Base-by-base conservation (phyloP, 768 basidiomycete genomes). In the Trametes cubensis region DNA sequence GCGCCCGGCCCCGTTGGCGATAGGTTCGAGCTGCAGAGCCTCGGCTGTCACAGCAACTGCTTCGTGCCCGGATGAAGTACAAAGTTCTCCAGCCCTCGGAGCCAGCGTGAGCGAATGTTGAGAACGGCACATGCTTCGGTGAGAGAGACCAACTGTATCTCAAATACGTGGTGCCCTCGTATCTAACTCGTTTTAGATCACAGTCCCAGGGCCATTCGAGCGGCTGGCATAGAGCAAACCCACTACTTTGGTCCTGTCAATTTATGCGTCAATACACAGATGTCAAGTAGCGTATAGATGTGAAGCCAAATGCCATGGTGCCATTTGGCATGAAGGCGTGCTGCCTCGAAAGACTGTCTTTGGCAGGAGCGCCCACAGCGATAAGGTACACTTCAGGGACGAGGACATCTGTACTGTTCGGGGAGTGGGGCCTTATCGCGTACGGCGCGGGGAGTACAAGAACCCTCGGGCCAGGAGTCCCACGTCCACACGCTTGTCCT, bases 391-490 rank as follows among this genome's bases (percentile, higher is more conserved):
- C 25, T 26, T 26, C 60, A 61, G 52, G 60, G 44, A 40, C 59
- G 44, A 46, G 38, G 18, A 61, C 48, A 23, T 41, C 42, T 48
- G 28, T 21, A 21, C 10, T 45, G 28, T 40, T 21, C 41, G 28
- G 58, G 41, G 49, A 20, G 58, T 59, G 49, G 58, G 59, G 41
- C 45, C 58, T 59, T 60, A 59, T 59, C 62, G 47, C 46, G 47
- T 55, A 47, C 28, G 47, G n/a, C 20, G 21, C 21, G 13, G n/a
- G 39, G 30, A 21, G 58, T 64, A 64, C 63, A 64, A 64, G 58
- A 46, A 60, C 58, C 42, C 55, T 55, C 34, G 30, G 26, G 38
- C 30, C 34, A 7, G 11, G 28, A 34, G 15, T 46, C 54, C 39
- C 59, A 60, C 58, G 47, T 42, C 42, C 47, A n/a, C 58, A 44